A percentile compares a stretch with the other conserved stretches of the same genome.
Evolutionary conservation across 2,329 filamentous ascomycete genomes (phyloP).

Genomic region (Penicillium sp.): DNA sequence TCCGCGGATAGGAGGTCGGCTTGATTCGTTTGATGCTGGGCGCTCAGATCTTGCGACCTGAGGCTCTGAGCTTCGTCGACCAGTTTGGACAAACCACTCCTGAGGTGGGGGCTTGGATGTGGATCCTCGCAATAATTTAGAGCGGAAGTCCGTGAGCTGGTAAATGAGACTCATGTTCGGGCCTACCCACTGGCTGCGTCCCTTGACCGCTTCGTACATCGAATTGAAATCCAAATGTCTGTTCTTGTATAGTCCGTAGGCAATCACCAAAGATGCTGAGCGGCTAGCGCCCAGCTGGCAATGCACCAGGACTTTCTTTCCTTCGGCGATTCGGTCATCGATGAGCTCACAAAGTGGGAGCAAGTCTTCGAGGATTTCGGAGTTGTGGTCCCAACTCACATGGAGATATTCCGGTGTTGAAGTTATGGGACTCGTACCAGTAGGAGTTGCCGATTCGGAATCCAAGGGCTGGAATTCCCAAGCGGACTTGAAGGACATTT

Average conservation of each 20-base stretch:
- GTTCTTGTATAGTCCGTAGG: slow-evolving; percentile 65
- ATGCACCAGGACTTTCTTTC: slow-evolving; percentile 62
- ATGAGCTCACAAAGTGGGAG: slow-evolving; percentile 60
- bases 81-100: slow-evolving; percentile 37
- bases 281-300: slow-evolving; percentile 66
- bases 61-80: slow-evolving; percentile 32
- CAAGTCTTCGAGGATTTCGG: slow-evolving; percentile 64
- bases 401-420: slow-evolving; percentile 63
- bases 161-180: slow-evolving; percentile 70
- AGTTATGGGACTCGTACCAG: slow-evolving; percentile 31
- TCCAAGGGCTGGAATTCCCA: slow-evolving; percentile 42
- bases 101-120: slow-evolving; percentile 33
- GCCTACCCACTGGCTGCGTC: slow-evolving; percentile 64
- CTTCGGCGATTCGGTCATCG: slow-evolving; percentile 56
- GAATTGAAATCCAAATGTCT: slow-evolving; percentile 62
- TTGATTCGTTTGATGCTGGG: slow-evolving; percentile 16
- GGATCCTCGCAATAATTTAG: slow-evolving; percentile 37
- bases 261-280: slow-evolving; percentile 65
- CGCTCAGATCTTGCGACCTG: slow-evolving; percentile 27
- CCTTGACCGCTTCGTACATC: slow-evolving; percentile 64
- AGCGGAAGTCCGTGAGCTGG: slow-evolving; percentile 64
- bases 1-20: slow-evolving; percentile 19
- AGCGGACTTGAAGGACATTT: slow-evolving; percentile 51
- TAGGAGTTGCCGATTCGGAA: slow-evolving; percentile 29
- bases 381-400: slow-evolving; percentile 67